Conservation (phyloP, 2,329 filamentous ascomycete species). For the Cladophialophora exuberans region DNA sequence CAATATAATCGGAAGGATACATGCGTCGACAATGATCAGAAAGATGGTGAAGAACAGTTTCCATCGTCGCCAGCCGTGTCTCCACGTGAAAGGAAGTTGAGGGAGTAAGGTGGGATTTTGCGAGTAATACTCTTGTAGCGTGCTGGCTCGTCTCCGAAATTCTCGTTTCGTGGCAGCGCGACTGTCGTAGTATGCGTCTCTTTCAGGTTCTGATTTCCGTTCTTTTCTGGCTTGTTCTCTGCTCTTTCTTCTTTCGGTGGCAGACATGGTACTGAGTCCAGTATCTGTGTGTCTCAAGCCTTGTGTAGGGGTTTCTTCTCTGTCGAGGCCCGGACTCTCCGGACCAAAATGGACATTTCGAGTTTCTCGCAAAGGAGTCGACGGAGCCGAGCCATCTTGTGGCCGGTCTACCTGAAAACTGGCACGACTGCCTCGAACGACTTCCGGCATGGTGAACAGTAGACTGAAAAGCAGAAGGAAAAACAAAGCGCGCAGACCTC, state of each 20-base stretch:
- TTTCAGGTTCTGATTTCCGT: conserved; percentile 25
- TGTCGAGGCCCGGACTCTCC: conserved; percentile 11
- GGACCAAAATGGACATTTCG: conserved; percentile 27
- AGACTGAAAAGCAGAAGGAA: not conserved
- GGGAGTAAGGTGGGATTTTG: conserved; percentile 33
- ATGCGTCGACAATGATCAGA: conserved; percentile 34
- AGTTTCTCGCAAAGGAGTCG: conserved; percentile 16
- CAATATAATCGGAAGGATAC: conserved; percentile 33
- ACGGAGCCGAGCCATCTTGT: conserved; percentile 4
- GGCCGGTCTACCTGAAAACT: conserved; percentile 24
- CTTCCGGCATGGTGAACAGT: conserved; percentile 30
- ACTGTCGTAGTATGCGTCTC: conserved; percentile 34
- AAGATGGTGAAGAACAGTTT: conserved; percentile 32
- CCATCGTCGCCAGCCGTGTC: conserved; percentile 32
- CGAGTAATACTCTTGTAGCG: conserved; percentile 33
- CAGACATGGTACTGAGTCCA: conserved; percentile 21
- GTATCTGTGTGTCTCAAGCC: conserved; percentile 17
- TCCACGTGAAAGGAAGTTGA: conserved; percentile 34
- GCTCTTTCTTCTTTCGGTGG: conserved; percentile 23
- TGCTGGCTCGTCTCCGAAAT: conserved; percentile 33
- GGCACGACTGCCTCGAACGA: conserved; percentile 31
- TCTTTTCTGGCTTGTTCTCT: conserved; percentile 19
- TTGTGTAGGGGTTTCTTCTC: conserved; percentile 16
- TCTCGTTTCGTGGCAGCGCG: conserved; percentile 35
- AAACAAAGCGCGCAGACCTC: not conserved